Percentiles rank a stretch among this genome's conserved stretches.
Evolutionary conservation across 2,329 filamentous ascomycete genomes (phyloP).

Genomic region (Fusarium nurragi): DNA sequence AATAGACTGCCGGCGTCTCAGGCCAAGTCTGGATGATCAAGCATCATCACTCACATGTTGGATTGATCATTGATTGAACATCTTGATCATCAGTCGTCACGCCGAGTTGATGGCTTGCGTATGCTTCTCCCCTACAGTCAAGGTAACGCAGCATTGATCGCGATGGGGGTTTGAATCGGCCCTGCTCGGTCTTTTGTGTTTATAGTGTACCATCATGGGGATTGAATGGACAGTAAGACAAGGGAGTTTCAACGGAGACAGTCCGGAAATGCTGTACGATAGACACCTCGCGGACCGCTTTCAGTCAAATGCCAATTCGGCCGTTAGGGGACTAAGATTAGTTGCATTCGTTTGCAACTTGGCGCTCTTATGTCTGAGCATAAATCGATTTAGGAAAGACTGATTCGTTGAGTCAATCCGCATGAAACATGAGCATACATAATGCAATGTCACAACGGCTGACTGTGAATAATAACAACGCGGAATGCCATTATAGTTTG

Average conservation of each 20-base stretch:
- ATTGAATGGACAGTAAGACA: constrained; percentile 31
- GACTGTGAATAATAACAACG: constrained; percentile 18
- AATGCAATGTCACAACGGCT: constrained; percentile 3
- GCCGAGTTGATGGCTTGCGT: constrained; percentile 1
- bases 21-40: not conserved
- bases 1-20: constrained; percentile 21
- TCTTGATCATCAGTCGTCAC: constrained; percentile 32
- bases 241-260: constrained; percentile 32
- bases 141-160: constrained; percentile 5
- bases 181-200: constrained; percentile 25
- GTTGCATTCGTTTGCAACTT: not conserved
- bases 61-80: constrained; percentile 13
- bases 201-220: constrained; percentile 13
- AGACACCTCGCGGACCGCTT: not conserved
- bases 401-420: constrained; percentile 2
- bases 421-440: constrained; percentile 4
- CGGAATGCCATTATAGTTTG: not conserved
- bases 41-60: not conserved
- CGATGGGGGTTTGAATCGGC: constrained; percentile 26
- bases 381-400: not conserved
- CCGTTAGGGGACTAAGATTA: no score
- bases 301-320: not conserved
- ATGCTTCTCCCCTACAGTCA: constrained; percentile 13
- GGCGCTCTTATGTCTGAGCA: not conserved
- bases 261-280: constrained; percentile 20